Conservation (phyloP, 768 basidiomycete species). For the Hypholoma sublateritium region DNA sequence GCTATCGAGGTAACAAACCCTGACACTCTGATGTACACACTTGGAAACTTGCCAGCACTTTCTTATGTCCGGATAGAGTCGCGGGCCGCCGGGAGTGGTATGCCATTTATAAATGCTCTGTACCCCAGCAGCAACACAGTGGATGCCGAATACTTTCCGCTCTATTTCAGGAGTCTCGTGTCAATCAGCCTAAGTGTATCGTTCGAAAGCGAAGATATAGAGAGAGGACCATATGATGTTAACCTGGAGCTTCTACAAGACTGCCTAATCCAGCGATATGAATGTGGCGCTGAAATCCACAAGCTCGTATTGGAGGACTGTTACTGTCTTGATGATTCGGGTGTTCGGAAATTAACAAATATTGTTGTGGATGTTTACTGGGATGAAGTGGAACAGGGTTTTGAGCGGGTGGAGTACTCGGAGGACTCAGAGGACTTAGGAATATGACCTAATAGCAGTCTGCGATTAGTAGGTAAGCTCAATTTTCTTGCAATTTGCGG, state of each 20-base stretch:
- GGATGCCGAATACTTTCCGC: background rate
- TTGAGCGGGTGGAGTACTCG: too few relatives aligned
- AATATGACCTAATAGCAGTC: too few relatives aligned
- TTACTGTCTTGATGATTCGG: background rate
- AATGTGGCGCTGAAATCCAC: constrained; percentile 28
- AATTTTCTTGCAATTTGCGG: too few relatives aligned
- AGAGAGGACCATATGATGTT: background rate
- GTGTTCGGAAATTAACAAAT: constrained; percentile 32
- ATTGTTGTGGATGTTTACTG: constrained; percentile 9
- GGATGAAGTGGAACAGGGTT: too few relatives aligned
- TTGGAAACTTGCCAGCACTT: background rate
- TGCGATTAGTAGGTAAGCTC: too few relatives aligned
- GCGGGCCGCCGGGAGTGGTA: background rate
- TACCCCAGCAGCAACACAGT: background rate
- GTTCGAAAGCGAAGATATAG: background rate
- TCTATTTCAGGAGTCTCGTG: background rate
- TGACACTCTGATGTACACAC: background rate
- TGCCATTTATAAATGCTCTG: background rate
- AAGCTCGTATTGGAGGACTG: constrained; percentile 11
- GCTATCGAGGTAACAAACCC: background rate
- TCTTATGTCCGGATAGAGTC: background rate
- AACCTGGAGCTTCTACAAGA: constrained; percentile 10
- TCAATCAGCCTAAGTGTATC: background rate
- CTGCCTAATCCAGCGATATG: constrained; percentile 30
- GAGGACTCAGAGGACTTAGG: too few relatives aligned